Evolutionary conservation across 2,329 filamentous ascomycete species (phyloP), one percentile per base, ranked within the genome.

Genomic region (Stagonosporopsis chrysanthemi): DNA sequence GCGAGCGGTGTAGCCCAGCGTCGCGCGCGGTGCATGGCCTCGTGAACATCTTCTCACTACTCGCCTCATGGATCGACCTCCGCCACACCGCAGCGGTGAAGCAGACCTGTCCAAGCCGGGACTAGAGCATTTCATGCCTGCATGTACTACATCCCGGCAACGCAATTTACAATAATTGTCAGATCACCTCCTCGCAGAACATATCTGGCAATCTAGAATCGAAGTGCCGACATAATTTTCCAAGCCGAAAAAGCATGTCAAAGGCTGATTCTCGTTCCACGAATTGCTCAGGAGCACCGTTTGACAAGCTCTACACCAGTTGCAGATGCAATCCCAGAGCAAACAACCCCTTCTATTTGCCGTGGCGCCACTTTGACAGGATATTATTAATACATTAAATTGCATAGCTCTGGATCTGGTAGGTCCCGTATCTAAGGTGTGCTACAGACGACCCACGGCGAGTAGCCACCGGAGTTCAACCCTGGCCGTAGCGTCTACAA

Each of bases 61-160:
- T 39, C 29, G 48, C 38, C 43, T 52, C 29, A 46, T 47, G 24
- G 48, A 47, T 48, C 29, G 19, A 17, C 38, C 24, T 52, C 54
- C 43, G 39, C 48, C 44, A 43, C 54, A 49, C 39, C 43, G 23
- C 48, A 57, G 54, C 54, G 54, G 54, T 57, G 54, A 52, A 57
- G 48, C 54, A 52, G 39, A 31, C n/a, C 22, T 43, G 54, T 36
- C 54, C 48, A 48, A 52, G 54, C 54, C 52, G 48, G 49, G 48
- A 48, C 48, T 52, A 57, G 49, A 52, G 43, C 33, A 48, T 48
- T 43, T 52, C 7, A 45, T 4, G n/a, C 14, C 31, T 33, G 31
- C 47, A 57, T 57, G 48, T 39, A 57, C 44, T 33, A 48, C 39
- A 52, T 49, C 43, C 48, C 39, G 49, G 44, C 19, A 39, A 45